phyloP scores from a whole-genome alignment of 257 asterid genomes.

The Linaria vulgaris region DNA sequence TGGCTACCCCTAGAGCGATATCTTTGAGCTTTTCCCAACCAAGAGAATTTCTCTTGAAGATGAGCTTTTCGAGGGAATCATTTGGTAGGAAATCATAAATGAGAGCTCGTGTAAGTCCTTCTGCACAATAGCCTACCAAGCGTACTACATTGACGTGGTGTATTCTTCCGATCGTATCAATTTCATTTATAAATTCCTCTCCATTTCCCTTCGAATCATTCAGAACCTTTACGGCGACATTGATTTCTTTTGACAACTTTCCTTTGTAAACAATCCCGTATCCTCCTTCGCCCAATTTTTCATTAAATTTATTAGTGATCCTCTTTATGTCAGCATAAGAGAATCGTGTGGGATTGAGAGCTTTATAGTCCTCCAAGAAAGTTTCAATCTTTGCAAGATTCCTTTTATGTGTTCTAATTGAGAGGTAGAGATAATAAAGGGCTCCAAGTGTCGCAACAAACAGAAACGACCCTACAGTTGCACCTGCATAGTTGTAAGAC shows the following conservation, averaged over 20 bases:
- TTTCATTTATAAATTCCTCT: constrained; percentile 35
- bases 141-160: constrained; percentile 38
- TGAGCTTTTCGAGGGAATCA: constrained; percentile 32
- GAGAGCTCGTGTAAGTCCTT: constrained; percentile 33
- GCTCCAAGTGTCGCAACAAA: constrained; percentile 11
- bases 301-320: constrained; percentile 35
- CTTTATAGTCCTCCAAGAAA: constrained; percentile 39
- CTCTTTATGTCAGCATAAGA: constrained; percentile 41
- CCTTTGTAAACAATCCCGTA: constrained; percentile 35
- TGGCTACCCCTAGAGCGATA: constrained; percentile 32
- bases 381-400: constrained; percentile 36
- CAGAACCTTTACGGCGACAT: constrained; percentile 32
- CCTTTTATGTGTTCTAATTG: constrained; percentile 19
- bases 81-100: constrained; percentile 32
- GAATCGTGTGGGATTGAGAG: constrained; percentile 45
- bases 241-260: constrained; percentile 26
- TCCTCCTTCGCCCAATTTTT: constrained; percentile 39
- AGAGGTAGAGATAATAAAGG: constrained; percentile 13
- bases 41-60: constrained; percentile 16
- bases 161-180: constrained; percentile 31
- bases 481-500: not conserved
- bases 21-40: constrained; percentile 24
- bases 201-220: constrained; percentile 24
- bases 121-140: constrained; percentile 35
- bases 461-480: constrained; percentile 23